Evolutionary conservation across 352 stramenopile genomes (phyloP), one percentile per base, ranked within the genome.

Genomic region (Globisporangium polare): DNA sequence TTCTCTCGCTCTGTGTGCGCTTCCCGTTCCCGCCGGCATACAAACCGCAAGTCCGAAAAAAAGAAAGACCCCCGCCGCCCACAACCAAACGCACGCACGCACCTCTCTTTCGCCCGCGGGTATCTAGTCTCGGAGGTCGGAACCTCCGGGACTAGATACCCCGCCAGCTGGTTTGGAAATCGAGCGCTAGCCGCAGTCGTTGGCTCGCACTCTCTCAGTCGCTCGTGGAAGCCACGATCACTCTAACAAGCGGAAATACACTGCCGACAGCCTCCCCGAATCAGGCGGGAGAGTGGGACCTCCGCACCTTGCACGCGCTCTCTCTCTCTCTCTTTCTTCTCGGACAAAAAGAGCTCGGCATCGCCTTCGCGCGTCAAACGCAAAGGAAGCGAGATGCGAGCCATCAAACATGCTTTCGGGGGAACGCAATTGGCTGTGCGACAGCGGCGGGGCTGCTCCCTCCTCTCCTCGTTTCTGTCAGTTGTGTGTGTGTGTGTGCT

Each of bases 21-120:
- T 58, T 39, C 37, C 22, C 53, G 45, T 42, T 29, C 24, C 35
- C 35, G 37, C 45, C 24, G 0, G 5, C 37, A 41, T 59, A 59
- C 53, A 59, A 59, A 59, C 27, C 0, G n/a, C 33, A 47, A 46
- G 39, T 18, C 15, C 12, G 27, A 18, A 59, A 58, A 59, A 59
- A 59, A 58, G 53, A 59, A 59, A 59, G 53, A 60, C 53, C 33
- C n/a, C 29, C 3, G 29, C 29, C 9, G 9, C 33, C 33, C 33
- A 39, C 33, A 39, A 39, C 33, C 27, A 37, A 41, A 58, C 52
- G 31, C 49, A 55, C 18, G 49, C 29, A 55, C 27, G 49, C 49
- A 54, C 24, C 47, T 54, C 26, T 2, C 27, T 8, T 55, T 22
- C 39, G 15, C 39, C 39, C 39, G 17, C 18, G 5, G 7, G 5